Evolutionary conservation across 306 rosid genomes (phyloP), one percentile per base, ranked within the genome.

Genomic region (Prinsepia uniflora): DNA sequence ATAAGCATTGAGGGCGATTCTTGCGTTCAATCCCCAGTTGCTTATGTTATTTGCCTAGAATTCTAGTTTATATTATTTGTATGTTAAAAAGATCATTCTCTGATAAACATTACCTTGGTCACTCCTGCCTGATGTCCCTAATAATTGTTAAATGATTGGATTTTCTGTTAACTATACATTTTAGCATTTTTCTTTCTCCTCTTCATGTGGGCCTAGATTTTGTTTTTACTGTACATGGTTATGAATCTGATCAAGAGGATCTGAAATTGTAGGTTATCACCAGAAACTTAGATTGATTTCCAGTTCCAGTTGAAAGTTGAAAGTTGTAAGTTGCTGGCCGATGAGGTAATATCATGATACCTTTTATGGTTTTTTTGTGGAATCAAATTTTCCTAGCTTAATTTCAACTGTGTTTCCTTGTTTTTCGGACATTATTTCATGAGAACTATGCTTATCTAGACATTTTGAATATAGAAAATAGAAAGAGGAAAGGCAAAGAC

Each of bases 211-310:
- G 19, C 42, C 20, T 46, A 48, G 8, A 65, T 66, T 22, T 20
- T n/a, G n/a, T n/a, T 40, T 53, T 41, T 68, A 20, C 19, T 19
- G 4, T 13, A 40, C 20, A 20, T 42, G 50, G 74, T 15, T 14
- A 20, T 42, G 54, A 14, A 56, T 56, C 55, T 70, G 74, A 70
- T 43, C 17, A 0, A 9, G 43, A 24, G 19, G 50, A 4, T 43
- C 30, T 56, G 44, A 56, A 13, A 20, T 44, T 44, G 45, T 65
- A 70, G 74, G 74, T 70, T 9, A 56, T 70, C 74, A 22, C 74
- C 22, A 18, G 47, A 56, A 70, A 70, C 45, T 41, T 22, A 2
- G 42, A 54, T 22, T 41, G 64, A 69, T 19, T 24, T 14, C 63
- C 20, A 9, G 14, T 54, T 30, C 8, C 4, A 0, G 72, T 53